Base-by-base conservation (phyloP, 768 basidiomycete species). In the Wakefieldia striispora region DNA sequence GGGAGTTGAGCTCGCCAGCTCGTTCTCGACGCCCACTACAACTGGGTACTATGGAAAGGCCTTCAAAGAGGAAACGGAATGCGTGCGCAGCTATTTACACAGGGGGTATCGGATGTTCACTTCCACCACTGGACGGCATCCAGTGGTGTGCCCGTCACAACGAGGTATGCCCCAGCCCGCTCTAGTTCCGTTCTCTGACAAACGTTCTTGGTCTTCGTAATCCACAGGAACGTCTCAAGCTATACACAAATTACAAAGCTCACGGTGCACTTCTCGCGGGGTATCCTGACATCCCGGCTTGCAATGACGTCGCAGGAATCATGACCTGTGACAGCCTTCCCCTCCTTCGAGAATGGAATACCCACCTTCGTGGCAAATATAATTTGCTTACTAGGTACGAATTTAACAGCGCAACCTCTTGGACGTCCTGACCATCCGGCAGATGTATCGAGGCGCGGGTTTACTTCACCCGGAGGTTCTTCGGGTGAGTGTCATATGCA, bases 401-500 rank as follows among this genome's bases (percentile, higher is more conserved):
- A n/a, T 3, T 20, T 44, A 12, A 14, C 11, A 16, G 34, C 9
- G 10, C 31, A 37, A 4, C 23, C 3, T 46, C 11, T 37, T 6
- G 23, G 6, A n/a, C 11, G 1, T 33, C 3, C 43, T 58, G 27
- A 59, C 47, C 42, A 34, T 35, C 37, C 11, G 33, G 3, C 43
- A 74, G 72, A 29, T 74, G 72, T 38, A 72, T 74, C 40, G 59
- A 67, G 40, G 70, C 71, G 6, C 64, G 72, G 12, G 58, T 63
- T 8, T 70, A 64, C 54, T 73, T 74, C 48, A 67, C 70, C 5
- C 69, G 70, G 49, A 65, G 68, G 9, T 74, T 74, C 53, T 74
- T 73, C 36, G 71, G 70, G 72, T 74, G 49, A 33, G 69, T 61
- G 12, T 23, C 19, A 24, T 14, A 6, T 21, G 2, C 21, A 35